Base-by-base conservation (phyloP, 169 alveolate species). In the Prorocentrum cordatum region DNA sequence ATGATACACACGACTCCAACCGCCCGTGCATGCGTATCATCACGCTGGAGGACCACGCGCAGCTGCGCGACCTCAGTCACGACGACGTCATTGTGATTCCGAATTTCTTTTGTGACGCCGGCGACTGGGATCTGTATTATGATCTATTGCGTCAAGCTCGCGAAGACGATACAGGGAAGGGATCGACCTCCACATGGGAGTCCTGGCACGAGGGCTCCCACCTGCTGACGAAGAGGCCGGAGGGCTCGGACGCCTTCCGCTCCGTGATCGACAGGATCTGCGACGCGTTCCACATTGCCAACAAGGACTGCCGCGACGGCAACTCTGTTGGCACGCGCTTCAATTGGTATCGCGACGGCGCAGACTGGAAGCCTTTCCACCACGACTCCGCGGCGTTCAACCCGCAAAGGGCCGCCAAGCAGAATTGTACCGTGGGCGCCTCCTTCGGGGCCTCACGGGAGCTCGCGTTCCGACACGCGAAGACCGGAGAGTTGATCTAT, bases 311-410 rank as follows among this genome's bases (percentile, higher is more conserved):
- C n/a, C n/a, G n/a, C n/a, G n/a, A n/a, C n/a, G n/a, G 26, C 2
- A 42, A 42, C 16, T 80, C 90, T 1, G 54, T 80, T 20, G 92
- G 92, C 47, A 61, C 93, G 20, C 92, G 94, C 36, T 64, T 93
- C 90, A 93, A 93, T 33, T 54, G 92, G 70, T 93, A 93, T 54
- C 70, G 62, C 50, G 90, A 86, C 31, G 93, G 93, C 29, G 47
- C 92, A 1, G 92, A 91, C 73, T 93, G 94, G 94, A 93, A 93
- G 91, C 94, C 94, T 3, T 68, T 85, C 33, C 94, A 93, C 72
- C 93, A 93, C 26, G 94, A 93, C 70, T 72, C 92, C n/a, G 93
- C 92, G 5, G 94, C 94, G 1, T 93, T 85, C 36, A 77, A 91
- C 31, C 62, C 75, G 31, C 75, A 72, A 7, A 61, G 71, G 36